phyloP scores from a whole-genome alignment of 116 monocot species.

The Phalaenopsis hybrid region DNA sequence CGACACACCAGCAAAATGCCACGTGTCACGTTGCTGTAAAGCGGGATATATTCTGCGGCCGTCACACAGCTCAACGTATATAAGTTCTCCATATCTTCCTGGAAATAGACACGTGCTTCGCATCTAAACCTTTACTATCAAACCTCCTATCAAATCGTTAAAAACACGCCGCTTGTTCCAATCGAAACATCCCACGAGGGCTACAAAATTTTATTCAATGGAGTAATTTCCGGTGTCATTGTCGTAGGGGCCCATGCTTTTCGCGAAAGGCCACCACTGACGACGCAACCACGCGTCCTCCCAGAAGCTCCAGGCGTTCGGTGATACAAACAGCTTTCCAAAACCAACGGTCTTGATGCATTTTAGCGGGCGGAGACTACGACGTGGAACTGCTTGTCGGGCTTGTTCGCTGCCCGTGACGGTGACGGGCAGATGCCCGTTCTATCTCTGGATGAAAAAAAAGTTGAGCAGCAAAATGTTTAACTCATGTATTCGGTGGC shows the following conservation, averaged over 20 bases:
- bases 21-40: neutral
- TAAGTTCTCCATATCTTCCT: neutral
- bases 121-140: neutral
- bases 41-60: neutral
- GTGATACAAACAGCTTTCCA: neutral
- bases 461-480: neutral
- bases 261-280: neutral
- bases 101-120: neutral
- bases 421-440: conserved; percentile 7
- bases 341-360: neutral
- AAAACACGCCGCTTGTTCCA: neutral
- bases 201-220: neutral
- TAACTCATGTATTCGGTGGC: neutral
- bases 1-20: neutral
- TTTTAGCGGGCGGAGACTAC: neutral
- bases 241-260: neutral
- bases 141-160: neutral
- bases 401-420: neutral
- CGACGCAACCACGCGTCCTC: neutral
- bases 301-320: neutral
- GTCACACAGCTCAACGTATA: neutral
- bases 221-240: neutral
- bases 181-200: neutral
- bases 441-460: neutral
- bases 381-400: neutral